A percentile compares a stretch with the other conserved stretches of the same genome.
These are phyloP conservation scores for Pichia cactophila DNA, from an alignment of 1,139 yeast genomes.

Conservation along the genomic window DNA sequence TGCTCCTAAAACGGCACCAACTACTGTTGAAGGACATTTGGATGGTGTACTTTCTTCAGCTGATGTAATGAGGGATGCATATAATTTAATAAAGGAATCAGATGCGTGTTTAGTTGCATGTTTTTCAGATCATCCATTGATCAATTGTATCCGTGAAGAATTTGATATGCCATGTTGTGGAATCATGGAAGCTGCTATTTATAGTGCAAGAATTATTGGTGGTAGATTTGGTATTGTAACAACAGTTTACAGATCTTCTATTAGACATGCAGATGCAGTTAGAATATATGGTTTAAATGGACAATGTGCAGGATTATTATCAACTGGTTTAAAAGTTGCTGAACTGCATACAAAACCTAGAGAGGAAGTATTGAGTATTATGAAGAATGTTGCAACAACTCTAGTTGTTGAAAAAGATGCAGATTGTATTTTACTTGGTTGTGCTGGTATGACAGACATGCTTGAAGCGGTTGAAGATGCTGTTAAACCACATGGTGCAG, in stretches of 20 bases:
- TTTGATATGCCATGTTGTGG: constrained; percentile 28
- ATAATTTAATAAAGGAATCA: constrained; percentile 21
- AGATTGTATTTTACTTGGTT: constrained; percentile 29
- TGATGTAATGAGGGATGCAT: constrained; percentile 24
- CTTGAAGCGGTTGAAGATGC: constrained; percentile 26
- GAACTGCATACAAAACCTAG: constrained; percentile 30
- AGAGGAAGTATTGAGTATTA: constrained; percentile 24
- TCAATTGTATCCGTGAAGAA: constrained; percentile 27
- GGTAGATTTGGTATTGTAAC: constrained; percentile 23
- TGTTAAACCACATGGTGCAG: constrained; percentile 19
- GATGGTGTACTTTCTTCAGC: constrained; percentile 28
- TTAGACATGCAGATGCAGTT: constrained; percentile 25
- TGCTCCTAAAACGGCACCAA: constrained; percentile 22
- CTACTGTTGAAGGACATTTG: constrained; percentile 26
- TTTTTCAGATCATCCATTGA: constrained; percentile 28
- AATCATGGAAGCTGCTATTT: constrained; percentile 26
- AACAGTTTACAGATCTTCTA: constrained; percentile 24
- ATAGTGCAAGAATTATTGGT: constrained; percentile 18
- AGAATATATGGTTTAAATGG: constrained; percentile 26
- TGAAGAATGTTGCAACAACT: constrained; percentile 22
- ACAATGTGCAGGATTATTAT: constrained; percentile 29
- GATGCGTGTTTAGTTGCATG: constrained; percentile 29
- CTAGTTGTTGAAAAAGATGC: constrained; percentile 27
- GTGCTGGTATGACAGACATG: constrained; percentile 34
- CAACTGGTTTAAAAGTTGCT: constrained; percentile 29